Conservation (phyloP, 371 early-diverging fungal genomes). For the Fennellomyces sp. region DNA sequence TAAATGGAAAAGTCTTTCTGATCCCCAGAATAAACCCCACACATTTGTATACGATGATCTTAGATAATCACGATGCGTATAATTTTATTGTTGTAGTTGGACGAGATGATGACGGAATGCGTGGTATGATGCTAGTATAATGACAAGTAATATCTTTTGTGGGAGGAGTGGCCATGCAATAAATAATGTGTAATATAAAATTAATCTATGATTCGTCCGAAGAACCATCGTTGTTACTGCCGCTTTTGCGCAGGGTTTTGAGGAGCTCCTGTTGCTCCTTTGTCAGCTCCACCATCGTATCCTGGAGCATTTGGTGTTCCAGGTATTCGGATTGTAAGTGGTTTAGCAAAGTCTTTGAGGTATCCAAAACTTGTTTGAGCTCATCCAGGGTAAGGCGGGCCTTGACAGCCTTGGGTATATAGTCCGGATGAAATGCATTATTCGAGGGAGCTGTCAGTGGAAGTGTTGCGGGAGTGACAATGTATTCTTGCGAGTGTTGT, state of each 20-base stretch:
- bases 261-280: slow-evolving; percentile 26
- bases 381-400: slow-evolving; percentile 32
- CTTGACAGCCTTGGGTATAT: slow-evolving; percentile 39
- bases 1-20: slow-evolving; percentile 17
- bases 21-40: too few relatives aligned
- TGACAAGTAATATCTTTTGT: too few relatives aligned
- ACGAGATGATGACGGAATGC: too few relatives aligned
- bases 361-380: slow-evolving; percentile 34
- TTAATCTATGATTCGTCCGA: neutral
- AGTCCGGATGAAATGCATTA: slow-evolving; percentile 45
- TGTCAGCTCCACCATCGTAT: slow-evolving; percentile 16
- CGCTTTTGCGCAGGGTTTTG: slow-evolving; percentile 12
- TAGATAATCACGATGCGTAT: too few relatives aligned
- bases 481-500: slow-evolving; percentile 8
- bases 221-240: neutral
- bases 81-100: too few relatives aligned
- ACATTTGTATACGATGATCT: too few relatives aligned
- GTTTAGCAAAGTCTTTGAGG: slow-evolving; percentile 27
- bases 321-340: slow-evolving; percentile 27
- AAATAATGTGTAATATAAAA: neutral
- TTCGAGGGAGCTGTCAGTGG: slow-evolving; percentile 47
- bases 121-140: too few relatives aligned
- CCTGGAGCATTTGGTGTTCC: slow-evolving; percentile 17
- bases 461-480: slow-evolving; percentile 37
- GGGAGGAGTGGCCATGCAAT: neutral